Evolutionary conservation across 2,329 filamentous ascomycete species (phyloP).

Genomic region (Xylaria sp.): DNA sequence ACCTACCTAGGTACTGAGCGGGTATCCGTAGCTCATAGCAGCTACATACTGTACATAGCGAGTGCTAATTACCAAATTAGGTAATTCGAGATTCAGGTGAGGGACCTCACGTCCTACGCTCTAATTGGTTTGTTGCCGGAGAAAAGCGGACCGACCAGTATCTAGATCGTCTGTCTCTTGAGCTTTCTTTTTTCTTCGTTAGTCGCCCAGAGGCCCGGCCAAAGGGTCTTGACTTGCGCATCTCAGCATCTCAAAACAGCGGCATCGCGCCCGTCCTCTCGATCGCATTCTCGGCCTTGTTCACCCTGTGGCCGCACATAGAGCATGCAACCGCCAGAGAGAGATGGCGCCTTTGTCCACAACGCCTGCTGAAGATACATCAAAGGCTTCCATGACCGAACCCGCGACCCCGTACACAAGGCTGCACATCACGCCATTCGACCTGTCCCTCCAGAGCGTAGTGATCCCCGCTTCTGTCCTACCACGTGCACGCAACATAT

Average conservation of each 20-base stretch:
- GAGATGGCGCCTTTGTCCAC: constrained; percentile 41
- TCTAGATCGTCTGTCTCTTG: not conserved
- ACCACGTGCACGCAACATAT: constrained; percentile 78
- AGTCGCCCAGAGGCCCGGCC: not conserved
- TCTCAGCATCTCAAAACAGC: constrained; percentile 7
- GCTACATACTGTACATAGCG: too few relatives aligned
- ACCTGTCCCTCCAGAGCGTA: constrained; percentile 75
- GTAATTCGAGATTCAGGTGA: too few relatives aligned
- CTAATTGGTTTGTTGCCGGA: not conserved
- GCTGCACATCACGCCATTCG: constrained; percentile 91
- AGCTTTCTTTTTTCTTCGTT: constrained; percentile 21
- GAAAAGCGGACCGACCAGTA: constrained; percentile 8
- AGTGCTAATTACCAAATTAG: too few relatives aligned
- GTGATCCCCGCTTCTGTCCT: constrained; percentile 76
- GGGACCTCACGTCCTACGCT: not conserved
- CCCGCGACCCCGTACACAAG: constrained; percentile 58
- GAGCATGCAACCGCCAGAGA: constrained; percentile 29
- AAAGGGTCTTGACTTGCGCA: not conserved
- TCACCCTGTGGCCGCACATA: not conserved
- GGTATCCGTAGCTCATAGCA: too few relatives aligned
- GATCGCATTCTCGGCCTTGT: constrained; percentile 11
- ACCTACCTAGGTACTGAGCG: too few relatives aligned
- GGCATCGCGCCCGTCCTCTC: constrained; percentile 1
- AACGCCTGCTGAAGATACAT: constrained; percentile 31
- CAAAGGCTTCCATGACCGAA: constrained; percentile 22